Evolutionary conservation across 179 eudicot genomes (phyloP).

Genomic region (Corrigiola litoralis): DNA sequence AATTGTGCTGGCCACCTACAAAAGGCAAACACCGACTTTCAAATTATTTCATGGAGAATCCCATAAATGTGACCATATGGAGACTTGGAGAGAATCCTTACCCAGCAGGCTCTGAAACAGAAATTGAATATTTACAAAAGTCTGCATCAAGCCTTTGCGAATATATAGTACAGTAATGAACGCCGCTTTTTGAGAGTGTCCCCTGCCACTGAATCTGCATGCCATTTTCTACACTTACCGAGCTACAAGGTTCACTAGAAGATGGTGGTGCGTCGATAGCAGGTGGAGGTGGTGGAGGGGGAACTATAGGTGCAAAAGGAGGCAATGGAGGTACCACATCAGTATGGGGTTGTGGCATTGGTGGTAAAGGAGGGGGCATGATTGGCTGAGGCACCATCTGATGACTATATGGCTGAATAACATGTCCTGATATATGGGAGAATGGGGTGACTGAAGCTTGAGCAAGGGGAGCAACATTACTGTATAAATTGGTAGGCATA

Average conservation of each 20-base stretch:
- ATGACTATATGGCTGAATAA: slow-evolving; percentile 44
- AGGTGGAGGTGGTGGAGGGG: slow-evolving; percentile 62
- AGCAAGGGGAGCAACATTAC: slow-evolving; percentile 43
- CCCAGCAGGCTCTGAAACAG: slow-evolving; percentile 80
- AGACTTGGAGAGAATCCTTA: slow-evolving; percentile 43
- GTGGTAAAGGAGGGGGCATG: slow-evolving; percentile 45
- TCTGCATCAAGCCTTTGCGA: slow-evolving; percentile 73
- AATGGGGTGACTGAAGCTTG: slow-evolving; percentile 81
- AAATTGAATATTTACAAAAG: slow-evolving; percentile 61
- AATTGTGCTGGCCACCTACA: slow-evolving; percentile 91
- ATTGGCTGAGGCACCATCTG: slow-evolving; percentile 49
- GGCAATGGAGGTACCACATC: too few species aligned
- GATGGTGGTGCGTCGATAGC: slow-evolving; percentile 41
- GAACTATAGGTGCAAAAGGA: slow-evolving; percentile 63
- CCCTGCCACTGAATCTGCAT: slow-evolving; percentile 75
- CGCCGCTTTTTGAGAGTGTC: slow-evolving; percentile 81
- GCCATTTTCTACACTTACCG: slow-evolving; percentile 24
- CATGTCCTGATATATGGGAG: slow-evolving; percentile 57
- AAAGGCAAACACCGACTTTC: slow-evolving; percentile 14
- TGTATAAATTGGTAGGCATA: slow-evolving; percentile 41
- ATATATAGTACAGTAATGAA: slow-evolving; percentile 68
- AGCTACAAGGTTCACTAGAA: slow-evolving; percentile 27
- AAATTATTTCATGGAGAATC: background rate
- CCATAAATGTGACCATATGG: background rate
- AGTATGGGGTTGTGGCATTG: too few species aligned